Percentiles rank a stretch among this genome's conserved stretches.
phyloP scores from a whole-genome alignment of 352 stramenopile genomes.

The Phytophthora cactorum region DNA sequence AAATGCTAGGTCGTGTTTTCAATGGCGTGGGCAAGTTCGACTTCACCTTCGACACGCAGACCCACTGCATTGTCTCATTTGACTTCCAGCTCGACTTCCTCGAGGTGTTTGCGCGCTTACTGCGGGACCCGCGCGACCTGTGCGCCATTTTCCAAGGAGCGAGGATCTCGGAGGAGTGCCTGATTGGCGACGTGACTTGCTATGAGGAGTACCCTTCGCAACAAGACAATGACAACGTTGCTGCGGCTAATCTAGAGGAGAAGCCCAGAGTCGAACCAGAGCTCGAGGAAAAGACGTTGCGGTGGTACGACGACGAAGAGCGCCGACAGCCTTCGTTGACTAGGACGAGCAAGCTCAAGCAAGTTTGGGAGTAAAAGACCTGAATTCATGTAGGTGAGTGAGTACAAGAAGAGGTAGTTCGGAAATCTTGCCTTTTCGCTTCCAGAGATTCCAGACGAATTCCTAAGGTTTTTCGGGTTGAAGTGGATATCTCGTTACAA shows the following conservation, averaged over 20 bases:
- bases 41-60: slow-evolving; percentile 53
- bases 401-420: neutral
- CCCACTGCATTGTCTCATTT: slow-evolving; percentile 46
- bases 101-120: slow-evolving; percentile 42
- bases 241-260: slow-evolving; percentile 1
- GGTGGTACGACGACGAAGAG: slow-evolving; percentile 4
- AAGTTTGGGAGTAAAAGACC: neutral
- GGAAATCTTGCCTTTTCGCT: neutral
- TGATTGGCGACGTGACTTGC: slow-evolving; percentile 52
- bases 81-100: slow-evolving; percentile 57
- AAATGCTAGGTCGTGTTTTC: slow-evolving; percentile 43
- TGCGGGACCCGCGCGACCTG: slow-evolving; percentile 47
- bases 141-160: slow-evolving; percentile 48
- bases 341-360: neutral
- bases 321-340: slow-evolving; percentile 17
- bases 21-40: slow-evolving; percentile 39
- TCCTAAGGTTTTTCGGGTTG: neutral
- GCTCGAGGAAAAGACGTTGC: neutral
- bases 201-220: slow-evolving; percentile 21
- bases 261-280: neutral
- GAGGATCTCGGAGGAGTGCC: slow-evolving; percentile 54
- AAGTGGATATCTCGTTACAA: neutral
- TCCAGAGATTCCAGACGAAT: neutral
- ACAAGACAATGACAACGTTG: neutral
- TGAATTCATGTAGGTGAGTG: too few relatives aligned